These are phyloP conservation scores for Colletotrichum agaves DNA, from an alignment of 2,329 filamentous ascomycete species.

Conservation along the genomic window DNA sequence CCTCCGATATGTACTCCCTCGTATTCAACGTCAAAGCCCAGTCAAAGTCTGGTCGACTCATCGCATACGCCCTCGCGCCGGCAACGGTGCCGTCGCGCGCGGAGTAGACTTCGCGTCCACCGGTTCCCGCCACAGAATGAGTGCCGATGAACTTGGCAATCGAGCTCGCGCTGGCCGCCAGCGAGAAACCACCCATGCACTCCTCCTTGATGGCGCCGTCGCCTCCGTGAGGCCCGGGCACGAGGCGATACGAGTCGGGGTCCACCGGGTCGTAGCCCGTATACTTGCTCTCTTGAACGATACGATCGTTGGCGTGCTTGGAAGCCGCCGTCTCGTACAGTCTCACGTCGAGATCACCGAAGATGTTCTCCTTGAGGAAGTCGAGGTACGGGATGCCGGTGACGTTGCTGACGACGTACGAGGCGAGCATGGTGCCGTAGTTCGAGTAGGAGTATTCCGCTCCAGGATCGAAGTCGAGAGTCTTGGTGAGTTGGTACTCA, in stretches of 20 bases:
- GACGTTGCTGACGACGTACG: slow-evolving; percentile 37
- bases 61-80: slow-evolving; percentile 15
- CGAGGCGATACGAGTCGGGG: background rate
- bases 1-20: slow-evolving; percentile 27
- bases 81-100: slow-evolving; percentile 7
- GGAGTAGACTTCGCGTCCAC: background rate
- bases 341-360: slow-evolving; percentile 31
- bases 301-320: slow-evolving; percentile 26
- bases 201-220: slow-evolving; percentile 39
- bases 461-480: slow-evolving; percentile 32
- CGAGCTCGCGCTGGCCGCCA: slow-evolving; percentile 30
- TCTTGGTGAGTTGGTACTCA: slow-evolving; percentile 31
- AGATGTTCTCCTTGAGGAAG: slow-evolving; percentile 24
- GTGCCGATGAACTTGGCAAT: slow-evolving; percentile 33
- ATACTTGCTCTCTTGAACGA: slow-evolving; percentile 33
- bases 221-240: slow-evolving; percentile 26
- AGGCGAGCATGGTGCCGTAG: slow-evolving; percentile 32
- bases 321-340: slow-evolving; percentile 33
- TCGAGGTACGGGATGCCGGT: slow-evolving; percentile 25
- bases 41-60: slow-evolving; percentile 9
- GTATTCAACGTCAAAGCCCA: slow-evolving; percentile 31
- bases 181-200: slow-evolving; percentile 17
- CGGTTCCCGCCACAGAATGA: slow-evolving; percentile 30
- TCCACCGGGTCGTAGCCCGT: slow-evolving; percentile 28
- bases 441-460: slow-evolving; percentile 30